Percentiles rank a stretch among this genome's conserved stretches.
Conservation (phyloP, 2,329 filamentous ascomycete genomes). For the Ceratocystis eucalypticola region DNA sequence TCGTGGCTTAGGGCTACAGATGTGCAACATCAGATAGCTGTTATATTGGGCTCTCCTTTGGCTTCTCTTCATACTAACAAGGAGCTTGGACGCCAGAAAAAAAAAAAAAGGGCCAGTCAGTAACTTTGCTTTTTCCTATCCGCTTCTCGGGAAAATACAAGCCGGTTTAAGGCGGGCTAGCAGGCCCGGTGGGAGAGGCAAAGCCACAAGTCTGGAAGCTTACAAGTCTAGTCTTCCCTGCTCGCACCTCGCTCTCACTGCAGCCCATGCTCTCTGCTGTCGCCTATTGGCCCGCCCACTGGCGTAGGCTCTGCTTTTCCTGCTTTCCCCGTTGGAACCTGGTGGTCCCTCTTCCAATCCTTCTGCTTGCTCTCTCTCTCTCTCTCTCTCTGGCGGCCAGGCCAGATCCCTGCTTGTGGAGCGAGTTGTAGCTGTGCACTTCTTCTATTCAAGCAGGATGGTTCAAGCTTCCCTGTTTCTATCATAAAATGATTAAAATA, state of each 20-base stretch:
- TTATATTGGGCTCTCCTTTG: neutral
- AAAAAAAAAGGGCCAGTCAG: neutral
- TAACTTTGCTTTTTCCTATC: neutral
- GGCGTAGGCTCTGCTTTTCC: neutral
- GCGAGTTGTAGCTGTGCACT: neutral
- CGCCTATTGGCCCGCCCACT: neutral
- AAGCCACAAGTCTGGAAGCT: neutral
- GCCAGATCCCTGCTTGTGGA: neutral
- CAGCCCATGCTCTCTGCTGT: neutral
- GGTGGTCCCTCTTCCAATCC: neutral
- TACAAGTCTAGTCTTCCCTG: neutral
- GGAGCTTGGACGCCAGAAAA: neutral
- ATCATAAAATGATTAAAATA: constrained; percentile 8
- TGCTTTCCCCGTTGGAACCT: neutral
- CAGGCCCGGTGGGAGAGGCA: neutral
- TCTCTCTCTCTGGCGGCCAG: neutral
- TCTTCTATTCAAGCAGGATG: neutral
- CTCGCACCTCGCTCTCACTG: neutral
- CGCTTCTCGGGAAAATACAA: neutral
- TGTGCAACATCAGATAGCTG: neutral
- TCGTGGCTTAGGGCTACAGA: neutral
- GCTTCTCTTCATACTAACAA: neutral
- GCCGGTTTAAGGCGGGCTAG: neutral
- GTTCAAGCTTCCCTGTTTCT: neutral
- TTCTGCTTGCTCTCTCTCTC: neutral